Evolutionary conservation across 768 basidiomycete genomes (phyloP), one percentile per base, ranked within the genome.

Genomic region (Candolleomyces eurysporus): DNA sequence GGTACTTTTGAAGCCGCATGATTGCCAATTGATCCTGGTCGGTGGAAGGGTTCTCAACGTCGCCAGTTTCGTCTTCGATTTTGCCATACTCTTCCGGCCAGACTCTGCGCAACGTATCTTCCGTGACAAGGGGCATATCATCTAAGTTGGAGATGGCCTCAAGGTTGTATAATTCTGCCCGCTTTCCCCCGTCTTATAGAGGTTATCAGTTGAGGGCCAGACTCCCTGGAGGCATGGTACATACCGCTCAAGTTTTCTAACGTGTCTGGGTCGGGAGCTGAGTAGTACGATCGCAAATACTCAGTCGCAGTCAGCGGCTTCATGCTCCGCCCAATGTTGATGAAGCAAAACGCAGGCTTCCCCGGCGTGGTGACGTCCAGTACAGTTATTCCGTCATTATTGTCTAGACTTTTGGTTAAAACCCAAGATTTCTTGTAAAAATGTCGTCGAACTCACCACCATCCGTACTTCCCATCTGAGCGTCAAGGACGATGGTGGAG

Each of bases 361-460:
- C 63, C 51, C 1, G 71, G 72, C 59, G 71, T 65, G 2, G 75
- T 71, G 26, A 77, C 62, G 56, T 77, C 77, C 17, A 75, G 66
- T 21, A 76, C 65, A 11, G 75, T 72, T 5, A 76, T 69, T 0
- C 75, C 75, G 48, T 75, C 73, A 61, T 75, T 69, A 57, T 75
- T 75, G 49, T 72, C 75, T 77, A 39, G 8, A 58, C 16, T 39
- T 13, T 30, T 11, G 21, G 42, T 19, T 21, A 31, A 9, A 21
- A 22, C 17, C 16, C 16, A 19, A 19, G 8, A n/a, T 10, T 36
- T 42, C 6, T 36, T 10, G 49, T 51, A 10, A 14, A 9, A n/a
- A 45, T 32, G 58, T 26, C 30, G 13, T 11, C 16, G 26, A 10
- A 60, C 72, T 59, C 50, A 73, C 75, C 72, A 45, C 65, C 69